Evolutionary conservation across 164 flowering plant species (phyloP).

Genomic region (Annona squamosa): DNA sequence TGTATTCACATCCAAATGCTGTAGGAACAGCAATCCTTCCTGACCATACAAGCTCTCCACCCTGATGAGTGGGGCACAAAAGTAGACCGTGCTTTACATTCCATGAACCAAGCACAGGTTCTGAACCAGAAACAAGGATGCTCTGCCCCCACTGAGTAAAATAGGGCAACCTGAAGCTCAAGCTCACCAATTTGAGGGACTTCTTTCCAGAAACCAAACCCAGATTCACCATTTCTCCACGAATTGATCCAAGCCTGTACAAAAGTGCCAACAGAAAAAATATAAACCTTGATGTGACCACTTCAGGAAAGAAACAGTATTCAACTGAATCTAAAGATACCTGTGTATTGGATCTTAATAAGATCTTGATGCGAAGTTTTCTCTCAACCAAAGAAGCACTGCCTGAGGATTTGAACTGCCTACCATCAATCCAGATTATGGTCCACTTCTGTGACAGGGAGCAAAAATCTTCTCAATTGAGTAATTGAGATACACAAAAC

Average conservation of each 20-base stretch:
- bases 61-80: slow-evolving; percentile 57
- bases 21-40: slow-evolving; percentile 52
- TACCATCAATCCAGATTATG: not conserved
- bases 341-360: not conserved
- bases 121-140: slow-evolving; percentile 78
- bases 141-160: slow-evolving; percentile 89
- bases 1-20: slow-evolving; percentile 57
- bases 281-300: not conserved
- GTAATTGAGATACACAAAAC: not conserved
- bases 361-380: not conserved
- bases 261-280: not conserved
- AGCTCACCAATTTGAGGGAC: slow-evolving; percentile 37
- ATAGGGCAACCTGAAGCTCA: slow-evolving; percentile 74
- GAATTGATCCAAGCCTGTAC: slow-evolving; percentile 14
- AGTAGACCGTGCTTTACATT: slow-evolving; percentile 71
- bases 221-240: slow-evolving; percentile 41
- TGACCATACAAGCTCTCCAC: slow-evolving; percentile 70
- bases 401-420: not conserved
- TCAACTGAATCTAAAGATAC: not conserved
- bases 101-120: slow-evolving; percentile 73
- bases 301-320: not conserved
- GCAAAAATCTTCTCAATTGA: not conserved
- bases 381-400: not conserved
- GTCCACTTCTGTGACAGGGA: not conserved
- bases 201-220: slow-evolving; percentile 38